Evolutionary conservation across 2,329 filamentous ascomycete genomes (phyloP).

Genomic region (Arthrobotrys megalospora): DNA sequence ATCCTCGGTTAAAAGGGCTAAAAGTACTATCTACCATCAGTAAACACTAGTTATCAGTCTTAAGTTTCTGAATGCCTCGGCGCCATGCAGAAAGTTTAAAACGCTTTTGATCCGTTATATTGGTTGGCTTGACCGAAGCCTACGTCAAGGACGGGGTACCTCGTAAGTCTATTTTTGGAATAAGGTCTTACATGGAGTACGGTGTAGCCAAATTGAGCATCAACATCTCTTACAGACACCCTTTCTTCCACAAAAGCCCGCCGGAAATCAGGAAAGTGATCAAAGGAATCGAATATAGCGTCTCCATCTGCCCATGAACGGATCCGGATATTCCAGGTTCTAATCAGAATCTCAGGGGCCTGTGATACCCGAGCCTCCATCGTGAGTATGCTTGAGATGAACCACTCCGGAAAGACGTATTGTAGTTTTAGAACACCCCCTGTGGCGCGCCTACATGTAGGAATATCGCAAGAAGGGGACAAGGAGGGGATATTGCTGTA

Average conservation of each 20-base stretch:
- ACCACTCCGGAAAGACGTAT: conserved; percentile 13
- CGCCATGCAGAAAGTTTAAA: too few species aligned
- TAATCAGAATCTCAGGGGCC: background rate
- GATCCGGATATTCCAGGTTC: background rate
- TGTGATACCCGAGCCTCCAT: background rate
- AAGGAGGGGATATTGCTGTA: conserved; percentile 4
- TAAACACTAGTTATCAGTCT: too few species aligned
- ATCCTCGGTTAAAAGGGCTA: too few species aligned
- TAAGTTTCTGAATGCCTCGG: too few species aligned
- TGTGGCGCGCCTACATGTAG: background rate
- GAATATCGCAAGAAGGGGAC: background rate
- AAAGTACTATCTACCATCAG: too few species aligned
- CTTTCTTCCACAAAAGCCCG: background rate
- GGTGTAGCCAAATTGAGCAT: background rate
- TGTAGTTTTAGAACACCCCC: background rate
- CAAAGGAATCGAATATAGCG: background rate
- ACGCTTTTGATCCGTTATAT: too few species aligned
- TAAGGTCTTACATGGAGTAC: conserved; percentile 3
- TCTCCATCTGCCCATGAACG: background rate
- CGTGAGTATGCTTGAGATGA: background rate
- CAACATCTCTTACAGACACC: conserved; percentile 8
- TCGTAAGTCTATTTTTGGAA: background rate
- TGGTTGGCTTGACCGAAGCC: too few species aligned
- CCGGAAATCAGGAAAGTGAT: background rate
- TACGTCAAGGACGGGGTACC: too few species aligned